phyloP scores from a whole-genome alignment of 176 grass and related monocot species.

The Carex cristatella region DNA sequence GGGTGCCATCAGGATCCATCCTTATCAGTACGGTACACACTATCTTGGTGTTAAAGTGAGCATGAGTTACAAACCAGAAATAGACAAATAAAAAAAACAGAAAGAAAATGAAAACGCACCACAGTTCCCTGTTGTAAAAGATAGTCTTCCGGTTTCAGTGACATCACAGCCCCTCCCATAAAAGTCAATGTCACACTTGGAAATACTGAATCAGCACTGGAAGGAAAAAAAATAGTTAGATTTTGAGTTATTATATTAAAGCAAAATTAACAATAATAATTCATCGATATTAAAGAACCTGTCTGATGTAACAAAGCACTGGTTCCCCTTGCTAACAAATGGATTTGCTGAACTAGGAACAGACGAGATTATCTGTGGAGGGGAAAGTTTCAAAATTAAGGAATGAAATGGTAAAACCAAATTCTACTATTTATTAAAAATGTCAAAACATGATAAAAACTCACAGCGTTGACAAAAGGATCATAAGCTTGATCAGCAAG shows the following conservation, averaged over 20 bases:
- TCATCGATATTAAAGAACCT: conserved; percentile 41
- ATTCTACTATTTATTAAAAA: neutral
- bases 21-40: neutral
- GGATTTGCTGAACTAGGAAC: conserved; percentile 51
- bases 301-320: conserved; percentile 80
- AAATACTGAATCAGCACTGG: conserved; percentile 81
- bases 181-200: conserved; percentile 76
- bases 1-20: neutral
- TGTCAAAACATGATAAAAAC: conserved; percentile 15
- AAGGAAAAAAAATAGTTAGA: neutral
- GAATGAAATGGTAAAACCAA: neutral
- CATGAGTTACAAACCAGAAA: neutral
- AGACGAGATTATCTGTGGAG: conserved; percentile 57
- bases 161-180: conserved; percentile 68
- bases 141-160: conserved; percentile 87
- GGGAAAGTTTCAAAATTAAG: neutral
- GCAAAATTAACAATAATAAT: conserved; percentile 3
- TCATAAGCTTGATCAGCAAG: conserved; percentile 86
- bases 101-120: conserved; percentile 42
- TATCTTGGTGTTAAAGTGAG: neutral
- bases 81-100: neutral
- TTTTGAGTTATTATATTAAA: conserved; percentile 10
- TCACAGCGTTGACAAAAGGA: conserved; percentile 90
- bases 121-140: conserved; percentile 69
- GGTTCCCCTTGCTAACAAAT: conserved; percentile 54